A percentile compares a stretch with the other conserved stretches of the same genome.
phyloP scores from a whole-genome alignment of 495 filamentous ascomycete genomes.

The Aspergillus nidulans region DNA sequence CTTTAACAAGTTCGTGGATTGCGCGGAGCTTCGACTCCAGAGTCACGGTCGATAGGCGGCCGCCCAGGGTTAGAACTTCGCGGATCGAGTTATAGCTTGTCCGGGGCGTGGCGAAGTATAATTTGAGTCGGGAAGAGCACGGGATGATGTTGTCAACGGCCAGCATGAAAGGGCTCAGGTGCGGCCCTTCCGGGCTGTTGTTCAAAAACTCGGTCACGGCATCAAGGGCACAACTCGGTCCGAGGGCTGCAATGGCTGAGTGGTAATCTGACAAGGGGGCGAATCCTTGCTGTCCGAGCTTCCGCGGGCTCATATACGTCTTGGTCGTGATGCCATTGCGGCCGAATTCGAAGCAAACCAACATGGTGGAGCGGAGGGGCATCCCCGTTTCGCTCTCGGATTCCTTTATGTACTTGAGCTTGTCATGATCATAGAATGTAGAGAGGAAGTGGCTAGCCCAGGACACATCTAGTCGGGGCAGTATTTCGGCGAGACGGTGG shows the following conservation, averaged over 20 bases:
- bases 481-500: constrained; percentile 1
- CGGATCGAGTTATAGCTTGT: constrained; percentile 25
- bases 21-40: constrained; percentile 11
- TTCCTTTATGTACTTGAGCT: not conserved
- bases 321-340: not conserved
- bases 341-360: not conserved
- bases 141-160: constrained; percentile 32
- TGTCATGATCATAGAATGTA: not conserved
- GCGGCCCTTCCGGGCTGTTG: constrained; percentile 4
- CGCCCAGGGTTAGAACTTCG: constrained; percentile 28
- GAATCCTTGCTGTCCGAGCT: not conserved
- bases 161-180: constrained; percentile 21
- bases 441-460: constrained; percentile 23
- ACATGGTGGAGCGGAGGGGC: not conserved
- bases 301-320: not conserved
- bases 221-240: not conserved
- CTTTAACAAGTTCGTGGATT: constrained; percentile 13
- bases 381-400: not conserved
- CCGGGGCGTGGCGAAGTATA: constrained; percentile 26
- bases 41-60: constrained; percentile 7
- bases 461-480: constrained; percentile 10
- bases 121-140: constrained; percentile 28
- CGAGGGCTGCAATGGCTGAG: not conserved
- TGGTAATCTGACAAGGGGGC: not conserved
- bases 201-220: not conserved